Base-by-base conservation (phyloP, 768 basidiomycete species). In the Calocera viscosa region DNA sequence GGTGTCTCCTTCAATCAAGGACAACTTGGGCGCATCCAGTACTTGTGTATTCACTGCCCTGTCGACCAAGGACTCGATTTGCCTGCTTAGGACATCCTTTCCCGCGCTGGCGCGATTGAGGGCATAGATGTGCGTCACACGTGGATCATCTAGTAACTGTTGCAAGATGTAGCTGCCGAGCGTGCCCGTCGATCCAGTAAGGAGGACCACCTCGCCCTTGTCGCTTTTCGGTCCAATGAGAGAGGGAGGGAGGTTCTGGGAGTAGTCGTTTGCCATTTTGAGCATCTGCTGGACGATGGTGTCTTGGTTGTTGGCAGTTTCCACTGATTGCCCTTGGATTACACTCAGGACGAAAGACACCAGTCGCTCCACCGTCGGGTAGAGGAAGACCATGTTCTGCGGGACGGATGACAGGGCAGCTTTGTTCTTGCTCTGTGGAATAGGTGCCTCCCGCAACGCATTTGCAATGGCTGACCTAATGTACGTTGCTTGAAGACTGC, bases 211-310 rank as follows among this genome's bases (percentile, higher is more conserved):
- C 30, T 60, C 53, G 30, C 53, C 53, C 3, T 11, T 5, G 10
- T 5, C 19, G 10, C 2, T 30, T 7, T 26, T 11, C 24, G 24
- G 2, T 11, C 14, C 26, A 28, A 22, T 49, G 34, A 12, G 69
- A 67, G 22, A 67, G 53, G 17, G 66, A 63, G 33, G 69, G 40
- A 65, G 75, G 63, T 65, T 69, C 66, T 3, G 63, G 70, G 26
- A 74, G 69, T 83, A 80, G 70, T 80, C 81, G 12, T 74, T 75
- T 38, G 82, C 76, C 74, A 82, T 76, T 0, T 68, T 74, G 32
- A 76, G 72, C 69, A 81, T 80, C 1, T 67, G 69, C 24, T 47
- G 40, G 24, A 69, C 66, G 64, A 26, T 65, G 22, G 30, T 53
- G 33, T 65, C 64, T 41, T n/a, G 40, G 34, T 69, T 38, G 3